Evolutionary conservation across 805 yeast species (phyloP), one percentile per base, ranked within the genome.

Genomic region (Nakazawaea laoshanensis): DNA sequence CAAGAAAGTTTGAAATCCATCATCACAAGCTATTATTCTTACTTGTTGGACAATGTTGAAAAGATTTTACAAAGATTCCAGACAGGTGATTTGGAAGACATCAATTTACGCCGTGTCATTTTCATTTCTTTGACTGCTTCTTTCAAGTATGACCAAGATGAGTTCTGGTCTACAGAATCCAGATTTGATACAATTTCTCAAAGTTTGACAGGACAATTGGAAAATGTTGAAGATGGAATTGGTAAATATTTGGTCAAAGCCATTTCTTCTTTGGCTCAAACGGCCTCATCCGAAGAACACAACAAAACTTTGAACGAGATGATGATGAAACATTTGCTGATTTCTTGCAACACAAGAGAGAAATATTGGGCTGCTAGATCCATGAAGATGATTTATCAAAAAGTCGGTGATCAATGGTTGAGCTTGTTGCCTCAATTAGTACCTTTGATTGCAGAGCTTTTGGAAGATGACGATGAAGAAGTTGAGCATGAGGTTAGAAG

Each of bases 401-500:
- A 83, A 63, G 80, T 87, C 47, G 96, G 97, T 35, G 97, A 92
- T 48, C 85, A 78, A 53, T 92, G 97, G 98, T 68, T 92, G 43
- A 64, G 80, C 21, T 68, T 83, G 63, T 66, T 92, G 46, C 98
- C 98, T 16, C 96, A 88, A 51, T 69, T 92, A 45, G 95, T 92
- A 41, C 99, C 99, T 21, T 70, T 85, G 39, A 85, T 92, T 54
- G 96, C 97, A 6, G 99, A 92, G 59, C 61, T 92, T 37, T 66
- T 92, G 41, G 99, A 92, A 51, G 97, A 88, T 52, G 97, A 92
- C 39, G 94, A 88, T 42, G 98, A 92, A 55, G 76, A 71, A 30
- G 95, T 92, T 19, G 97, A 92, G 56, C 53, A 74, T 50, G 96
- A 87, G 57, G 96, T 87, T 3, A 78, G 96, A 59, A 70, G 78